Conservation (phyloP, 371 early-diverging fungal genomes). For the Actinomucor elegans region DNA sequence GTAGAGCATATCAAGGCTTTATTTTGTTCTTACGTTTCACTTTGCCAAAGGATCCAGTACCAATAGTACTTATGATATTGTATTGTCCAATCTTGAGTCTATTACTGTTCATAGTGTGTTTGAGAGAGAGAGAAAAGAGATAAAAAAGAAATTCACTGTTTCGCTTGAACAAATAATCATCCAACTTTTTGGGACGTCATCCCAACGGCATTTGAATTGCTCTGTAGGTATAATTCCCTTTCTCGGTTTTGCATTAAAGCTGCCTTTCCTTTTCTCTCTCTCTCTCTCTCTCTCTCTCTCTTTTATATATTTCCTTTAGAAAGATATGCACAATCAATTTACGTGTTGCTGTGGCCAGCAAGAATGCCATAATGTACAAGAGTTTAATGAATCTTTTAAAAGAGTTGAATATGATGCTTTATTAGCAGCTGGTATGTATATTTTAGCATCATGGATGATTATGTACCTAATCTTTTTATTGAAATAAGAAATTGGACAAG, state of each 20-base stretch:
- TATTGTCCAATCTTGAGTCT: constrained; percentile 87
- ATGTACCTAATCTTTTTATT: background rate
- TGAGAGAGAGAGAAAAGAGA: background rate
- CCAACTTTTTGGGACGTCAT: no score
- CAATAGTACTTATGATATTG: constrained; percentile 90
- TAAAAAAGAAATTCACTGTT: background rate
- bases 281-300: constrained; percentile 7
- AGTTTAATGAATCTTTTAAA: constrained; percentile 15
- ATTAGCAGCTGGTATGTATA: constrained; percentile 16
- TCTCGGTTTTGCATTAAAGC: no score
- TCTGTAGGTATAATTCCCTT: no score
- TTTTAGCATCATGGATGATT: no score
- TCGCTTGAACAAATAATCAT: no score
- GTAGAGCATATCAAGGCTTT: background rate
- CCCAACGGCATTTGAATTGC: no score
- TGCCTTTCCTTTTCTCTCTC: no score
- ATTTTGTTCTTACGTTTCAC: constrained; percentile 86
- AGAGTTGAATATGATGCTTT: constrained; percentile 12
- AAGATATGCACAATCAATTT: constrained; percentile 2
- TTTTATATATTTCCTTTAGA: background rate
- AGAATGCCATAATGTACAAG: constrained; percentile 1
- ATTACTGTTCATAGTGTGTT: constrained; percentile 33
- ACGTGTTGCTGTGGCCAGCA: constrained; percentile 11
- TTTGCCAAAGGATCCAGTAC: constrained; percentile 96
- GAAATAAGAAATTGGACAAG: constrained; percentile 17